phyloP scores from a whole-genome alignment of 139 green algal species.

The Trebouxia sp. region DNA sequence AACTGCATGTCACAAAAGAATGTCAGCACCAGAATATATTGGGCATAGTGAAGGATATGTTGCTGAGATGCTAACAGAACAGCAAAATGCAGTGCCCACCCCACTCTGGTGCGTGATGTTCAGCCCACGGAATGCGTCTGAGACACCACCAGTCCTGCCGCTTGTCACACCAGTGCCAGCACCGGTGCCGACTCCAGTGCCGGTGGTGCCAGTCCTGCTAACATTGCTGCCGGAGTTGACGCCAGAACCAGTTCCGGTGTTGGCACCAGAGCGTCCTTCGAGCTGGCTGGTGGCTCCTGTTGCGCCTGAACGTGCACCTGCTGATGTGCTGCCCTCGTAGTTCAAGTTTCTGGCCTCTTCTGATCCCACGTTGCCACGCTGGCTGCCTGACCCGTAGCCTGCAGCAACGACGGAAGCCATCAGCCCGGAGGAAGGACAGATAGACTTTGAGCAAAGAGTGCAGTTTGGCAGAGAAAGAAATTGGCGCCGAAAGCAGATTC shows the following conservation, averaged over 20 bases:
- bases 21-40: neutral
- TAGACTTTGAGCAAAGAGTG: neutral
- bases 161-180: neutral
- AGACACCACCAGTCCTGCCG: neutral
- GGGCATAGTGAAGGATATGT: neutral
- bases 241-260: neutral
- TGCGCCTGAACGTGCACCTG: neutral
- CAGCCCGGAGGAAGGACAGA: no score
- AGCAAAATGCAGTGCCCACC: neutral
- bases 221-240: neutral
- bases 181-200: neutral
- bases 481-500: neutral
- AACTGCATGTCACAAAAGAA: neutral
- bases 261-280: neutral
- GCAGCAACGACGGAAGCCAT: neutral
- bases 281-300: neutral
- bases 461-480: neutral
- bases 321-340: neutral
- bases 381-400: neutral
- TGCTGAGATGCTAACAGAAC: no score
- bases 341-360: conserved; percentile 12
- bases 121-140: conserved; percentile 20
- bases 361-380: neutral
- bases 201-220: neutral
- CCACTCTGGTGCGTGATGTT: neutral